Evolutionary conservation across 345 rosid genomes (phyloP), one percentile per base, ranked within the genome.

Genomic region (Euphorbia lathyris): DNA sequence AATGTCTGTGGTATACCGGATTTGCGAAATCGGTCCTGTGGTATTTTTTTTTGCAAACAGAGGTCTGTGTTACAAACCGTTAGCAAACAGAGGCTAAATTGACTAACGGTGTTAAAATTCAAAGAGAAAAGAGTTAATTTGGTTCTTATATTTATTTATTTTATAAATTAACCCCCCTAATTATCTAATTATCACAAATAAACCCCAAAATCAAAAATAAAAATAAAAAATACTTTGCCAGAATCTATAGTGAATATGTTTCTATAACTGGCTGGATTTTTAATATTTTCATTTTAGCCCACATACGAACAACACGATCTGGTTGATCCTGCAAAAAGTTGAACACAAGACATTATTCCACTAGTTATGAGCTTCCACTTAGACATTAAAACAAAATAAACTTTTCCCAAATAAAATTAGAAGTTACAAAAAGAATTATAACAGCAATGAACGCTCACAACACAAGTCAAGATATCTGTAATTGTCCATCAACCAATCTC

Each of bases 241-340:
- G n/a, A n/a, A n/a, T n/a, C n/a, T n/a, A n/a, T n/a, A 80, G 83
- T 72, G 85, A 86, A 66, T 86, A 95, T 0, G 97, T 95, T 76
- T 64, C 68, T 74, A 80, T 78, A 79, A 92, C 83, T 9, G 90
- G 90, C 60, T 76, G 81, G 72, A 87, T 25, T n/a, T 82, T 76
- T 60, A 78, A 63, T 77, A 82, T 73, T 80, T 82, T 88, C 96
- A 94, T 90, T 84, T 83, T 91, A 68, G 86, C 86, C 67, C 86
- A 83, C 58, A 84, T 77, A 67, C 68, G 78, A 80, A 87, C 48
- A 59, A 90, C 97, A 60, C 90, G 90, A 70, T 92, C 95, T 56
- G 89, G 97, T 83, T 83, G 86, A 77, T 85, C 84, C 97, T 91
- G 91, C 74, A 79, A 62, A 36, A 65, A 34, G n/a, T 68, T 42